These are phyloP conservation scores for Cucurbita pepo DNA, from an alignment of 306 rosid species.

Conservation along the genomic window DNA sequence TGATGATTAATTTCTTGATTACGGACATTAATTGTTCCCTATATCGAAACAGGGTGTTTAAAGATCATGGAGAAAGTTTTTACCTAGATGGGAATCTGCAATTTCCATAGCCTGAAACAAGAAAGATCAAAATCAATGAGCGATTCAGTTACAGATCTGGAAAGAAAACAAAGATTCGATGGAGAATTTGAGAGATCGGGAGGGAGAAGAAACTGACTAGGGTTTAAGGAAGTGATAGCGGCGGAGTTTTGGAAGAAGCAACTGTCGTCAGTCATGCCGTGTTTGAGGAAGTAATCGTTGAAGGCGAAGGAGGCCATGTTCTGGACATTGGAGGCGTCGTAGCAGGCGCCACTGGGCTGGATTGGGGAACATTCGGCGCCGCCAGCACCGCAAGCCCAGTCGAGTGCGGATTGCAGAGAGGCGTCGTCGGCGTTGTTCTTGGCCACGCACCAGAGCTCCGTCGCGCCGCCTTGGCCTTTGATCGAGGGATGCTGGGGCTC, in stretches of 20 bases:
- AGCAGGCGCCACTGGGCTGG: slow-evolving; percentile 70
- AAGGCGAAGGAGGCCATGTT: slow-evolving; percentile 69
- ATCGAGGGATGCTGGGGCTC: background rate
- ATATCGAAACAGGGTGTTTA: background rate
- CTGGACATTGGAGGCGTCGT: slow-evolving; percentile 39
- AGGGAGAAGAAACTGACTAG: slow-evolving; percentile 32
- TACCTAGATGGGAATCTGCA: slow-evolving; percentile 88
- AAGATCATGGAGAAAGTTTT: background rate
- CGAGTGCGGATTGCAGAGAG: slow-evolving; percentile 48
- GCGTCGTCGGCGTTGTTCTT: slow-evolving; percentile 85
- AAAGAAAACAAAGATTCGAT: background rate
- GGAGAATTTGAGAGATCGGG: background rate
- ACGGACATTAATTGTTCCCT: background rate
- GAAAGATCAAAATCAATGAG: background rate
- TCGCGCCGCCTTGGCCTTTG: slow-evolving; percentile 16
- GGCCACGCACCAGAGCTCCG: slow-evolving; percentile 92
- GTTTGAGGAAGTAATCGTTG: slow-evolving; percentile 57
- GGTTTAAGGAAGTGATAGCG: slow-evolving; percentile 62
- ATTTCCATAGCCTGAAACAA: slow-evolving; percentile 43
- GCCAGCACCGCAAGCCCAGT: slow-evolving; percentile 85
- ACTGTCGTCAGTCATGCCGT: slow-evolving; percentile 57
- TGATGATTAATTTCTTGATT: background rate
- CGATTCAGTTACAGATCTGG: background rate
- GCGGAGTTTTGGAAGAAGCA: slow-evolving; percentile 64
- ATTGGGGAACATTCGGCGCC: slow-evolving; percentile 69